Conservation (phyloP, 495 filamentous ascomycete genomes). For the Viridothelium virens region DNA sequence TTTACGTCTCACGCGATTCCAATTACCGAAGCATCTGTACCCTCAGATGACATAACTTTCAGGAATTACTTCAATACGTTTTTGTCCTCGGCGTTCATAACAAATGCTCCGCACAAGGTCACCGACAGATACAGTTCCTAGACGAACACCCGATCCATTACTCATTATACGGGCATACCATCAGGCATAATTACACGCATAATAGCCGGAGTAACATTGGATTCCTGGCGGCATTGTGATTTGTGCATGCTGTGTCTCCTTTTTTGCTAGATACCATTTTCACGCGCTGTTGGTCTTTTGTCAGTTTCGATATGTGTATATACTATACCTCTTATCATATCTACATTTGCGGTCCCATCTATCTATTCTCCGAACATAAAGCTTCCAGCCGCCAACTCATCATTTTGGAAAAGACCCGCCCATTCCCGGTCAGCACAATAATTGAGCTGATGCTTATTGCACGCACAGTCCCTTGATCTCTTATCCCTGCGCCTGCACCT, state of each 20-base stretch:
- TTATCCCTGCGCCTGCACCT: background rate
- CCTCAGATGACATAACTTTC: background rate
- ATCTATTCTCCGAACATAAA: too few species aligned
- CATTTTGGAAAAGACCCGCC: too few species aligned
- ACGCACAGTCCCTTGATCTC: background rate
- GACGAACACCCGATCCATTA: constrained; percentile 1
- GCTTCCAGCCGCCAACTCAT: too few species aligned
- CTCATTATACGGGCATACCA: background rate
- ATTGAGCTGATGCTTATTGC: background rate
- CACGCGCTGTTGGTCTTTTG: background rate
- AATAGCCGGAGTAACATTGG: background rate
- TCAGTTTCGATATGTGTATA: background rate
- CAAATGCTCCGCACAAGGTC: background rate
- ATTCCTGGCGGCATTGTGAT: constrained; percentile 1
- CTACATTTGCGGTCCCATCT: too few species aligned
- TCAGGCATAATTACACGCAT: background rate
- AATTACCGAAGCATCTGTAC: too few species aligned
- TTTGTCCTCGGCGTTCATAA: background rate
- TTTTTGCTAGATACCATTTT: constrained; percentile 8
- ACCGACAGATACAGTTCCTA: constrained; percentile 4
- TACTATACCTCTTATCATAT: background rate
- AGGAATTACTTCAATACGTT: background rate
- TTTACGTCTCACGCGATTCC: too few species aligned
- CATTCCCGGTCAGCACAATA: too few species aligned
- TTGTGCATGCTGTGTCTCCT: background rate